phyloP scores from a whole-genome alignment of 805 yeast species.

The Lipomyces lipofer region DNA sequence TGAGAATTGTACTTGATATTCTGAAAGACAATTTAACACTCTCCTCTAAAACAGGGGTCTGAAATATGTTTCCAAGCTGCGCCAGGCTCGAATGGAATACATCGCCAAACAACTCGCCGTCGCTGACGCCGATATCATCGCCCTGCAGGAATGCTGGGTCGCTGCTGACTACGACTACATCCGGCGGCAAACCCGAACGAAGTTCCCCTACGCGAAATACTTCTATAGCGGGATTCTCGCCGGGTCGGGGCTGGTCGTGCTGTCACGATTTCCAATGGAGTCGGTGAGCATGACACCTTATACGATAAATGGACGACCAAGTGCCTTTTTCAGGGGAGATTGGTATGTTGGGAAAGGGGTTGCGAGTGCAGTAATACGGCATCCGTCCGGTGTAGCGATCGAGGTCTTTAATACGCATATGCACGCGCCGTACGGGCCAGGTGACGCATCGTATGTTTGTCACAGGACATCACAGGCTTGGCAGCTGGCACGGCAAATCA shows the following conservation, averaged over 20 bases:
- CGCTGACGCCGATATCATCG: slow-evolving; percentile 73
- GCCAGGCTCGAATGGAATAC: slow-evolving; percentile 65
- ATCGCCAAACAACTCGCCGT: slow-evolving; percentile 66
- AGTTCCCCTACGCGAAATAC: slow-evolving; percentile 64
- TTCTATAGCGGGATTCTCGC: slow-evolving; percentile 76
- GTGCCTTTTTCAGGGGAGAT: slow-evolving; percentile 92
- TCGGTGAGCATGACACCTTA: slow-evolving; percentile 77
- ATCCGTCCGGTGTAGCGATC: slow-evolving; percentile 50
- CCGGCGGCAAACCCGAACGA: slow-evolving; percentile 45
- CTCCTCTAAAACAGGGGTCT: too few relatives aligned
- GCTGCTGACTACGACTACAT: slow-evolving; percentile 77
- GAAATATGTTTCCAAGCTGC: slow-evolving; percentile 71
- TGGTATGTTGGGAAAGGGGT: slow-evolving; percentile 95
- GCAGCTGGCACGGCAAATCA: slow-evolving; percentile 77
- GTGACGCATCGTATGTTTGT: slow-evolving; percentile 87
- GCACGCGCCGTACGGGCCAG: slow-evolving; percentile 94
- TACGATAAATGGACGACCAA: slow-evolving; percentile 91
- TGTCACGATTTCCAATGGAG: slow-evolving; percentile 81
- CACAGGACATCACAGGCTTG: slow-evolving; percentile 96
- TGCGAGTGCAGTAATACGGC: slow-evolving; percentile 67
- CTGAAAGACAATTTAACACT: slow-evolving; percentile 6
- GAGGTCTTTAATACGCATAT: slow-evolving; percentile 86
- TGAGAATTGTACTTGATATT: neutral
- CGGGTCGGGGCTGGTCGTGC: slow-evolving; percentile 89
- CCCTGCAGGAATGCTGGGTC: slow-evolving; percentile 95